Conservation (phyloP, 805 yeast genomes). For the Yarrowia deformans region DNA sequence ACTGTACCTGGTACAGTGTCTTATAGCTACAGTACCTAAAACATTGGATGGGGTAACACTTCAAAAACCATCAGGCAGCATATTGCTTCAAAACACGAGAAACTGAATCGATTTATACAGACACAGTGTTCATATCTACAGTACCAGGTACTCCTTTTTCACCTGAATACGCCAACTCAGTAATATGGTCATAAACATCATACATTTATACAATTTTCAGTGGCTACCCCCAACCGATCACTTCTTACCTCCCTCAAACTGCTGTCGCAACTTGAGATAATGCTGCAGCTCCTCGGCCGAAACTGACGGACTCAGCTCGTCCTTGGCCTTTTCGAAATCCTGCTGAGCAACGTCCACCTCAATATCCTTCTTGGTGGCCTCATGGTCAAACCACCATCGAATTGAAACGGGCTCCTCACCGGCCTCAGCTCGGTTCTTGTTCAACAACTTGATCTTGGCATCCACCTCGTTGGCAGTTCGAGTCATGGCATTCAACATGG, state of each 20-base stretch:
- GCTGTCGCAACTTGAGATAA: slow-evolving; percentile 76
- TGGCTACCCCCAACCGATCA: neutral
- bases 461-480: slow-evolving; percentile 83
- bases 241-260: slow-evolving; percentile 67
- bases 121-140: no score
- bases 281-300: slow-evolving; percentile 86
- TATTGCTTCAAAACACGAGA: no score
- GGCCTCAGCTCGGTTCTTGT: slow-evolving; percentile 48
- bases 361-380: slow-evolving; percentile 70
- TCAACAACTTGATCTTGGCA: slow-evolving; percentile 61
- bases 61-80: no score
- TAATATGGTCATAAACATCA: no score
- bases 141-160: no score
- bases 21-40: no score
- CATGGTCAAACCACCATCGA: slow-evolving; percentile 90
- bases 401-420: slow-evolving; percentile 59
- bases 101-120: no score
- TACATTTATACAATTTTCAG: no score
- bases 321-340: slow-evolving; percentile 81
- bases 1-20: no score
- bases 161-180: no score
- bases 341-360: slow-evolving; percentile 70
- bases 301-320: slow-evolving; percentile 80
- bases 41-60: no score
- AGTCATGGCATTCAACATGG: slow-evolving; percentile 96